These are phyloP conservation scores for Populus tremula DNA, from an alignment of 345 rosid species.

Conservation along the genomic window DNA sequence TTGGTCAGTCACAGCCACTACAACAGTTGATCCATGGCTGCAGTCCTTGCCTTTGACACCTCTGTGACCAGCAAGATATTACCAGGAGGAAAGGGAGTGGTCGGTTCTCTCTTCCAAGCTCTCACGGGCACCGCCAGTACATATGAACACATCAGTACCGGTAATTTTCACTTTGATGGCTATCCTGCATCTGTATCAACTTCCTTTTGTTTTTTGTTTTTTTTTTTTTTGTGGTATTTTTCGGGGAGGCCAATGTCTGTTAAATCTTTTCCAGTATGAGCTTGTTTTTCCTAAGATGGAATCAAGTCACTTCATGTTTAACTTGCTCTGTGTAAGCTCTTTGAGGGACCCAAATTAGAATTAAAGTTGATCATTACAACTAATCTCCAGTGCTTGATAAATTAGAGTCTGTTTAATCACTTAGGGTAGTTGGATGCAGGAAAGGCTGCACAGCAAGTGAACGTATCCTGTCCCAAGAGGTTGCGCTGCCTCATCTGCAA, in stretches of 20 bases:
- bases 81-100: constrained; percentile 57
- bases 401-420: too few species aligned
- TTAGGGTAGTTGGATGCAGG: too few species aligned
- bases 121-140: constrained; percentile 46
- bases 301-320: constrained; percentile 30
- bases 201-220: constrained; percentile 32
- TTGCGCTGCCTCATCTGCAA: too few species aligned
- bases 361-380: too few species aligned
- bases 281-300: constrained; percentile 59
- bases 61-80: constrained; percentile 56
- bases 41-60: constrained; percentile 20
- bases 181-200: neutral
- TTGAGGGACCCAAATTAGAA: too few species aligned
- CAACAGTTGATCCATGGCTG: too few species aligned
- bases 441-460: too few species aligned
- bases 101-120: constrained; percentile 56
- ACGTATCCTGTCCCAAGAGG: too few species aligned
- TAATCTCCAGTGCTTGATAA: too few species aligned
- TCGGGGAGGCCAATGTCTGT: constrained; percentile 67
- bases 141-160: constrained; percentile 29
- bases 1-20: too few species aligned
- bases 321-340: too few species aligned
- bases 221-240: constrained; percentile 32
- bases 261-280: constrained; percentile 56
- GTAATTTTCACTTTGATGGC: neutral